Conservation (phyloP, 495 filamentous ascomycete genomes). For the Diplogelasinospora grovesii region DNA sequence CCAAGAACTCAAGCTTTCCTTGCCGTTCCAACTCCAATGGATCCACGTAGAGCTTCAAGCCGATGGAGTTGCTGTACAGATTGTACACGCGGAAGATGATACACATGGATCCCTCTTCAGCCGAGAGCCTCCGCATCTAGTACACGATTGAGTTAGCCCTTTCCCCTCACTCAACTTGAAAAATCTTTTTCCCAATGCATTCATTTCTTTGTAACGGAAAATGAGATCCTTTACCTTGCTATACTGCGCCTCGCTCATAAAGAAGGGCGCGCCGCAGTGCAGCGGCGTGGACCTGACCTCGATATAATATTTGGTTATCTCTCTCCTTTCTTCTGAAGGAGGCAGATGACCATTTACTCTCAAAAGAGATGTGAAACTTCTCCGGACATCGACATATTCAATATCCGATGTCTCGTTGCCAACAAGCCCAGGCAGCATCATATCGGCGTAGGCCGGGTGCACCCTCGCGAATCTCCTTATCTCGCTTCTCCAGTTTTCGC, state of each 20-base stretch:
- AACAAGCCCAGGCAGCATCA: slow-evolving; percentile 26
- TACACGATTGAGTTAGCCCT: not conserved
- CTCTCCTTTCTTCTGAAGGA: not conserved
- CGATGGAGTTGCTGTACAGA: slow-evolving; percentile 22
- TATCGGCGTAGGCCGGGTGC: slow-evolving; percentile 29
- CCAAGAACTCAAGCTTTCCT: slow-evolving; percentile 6
- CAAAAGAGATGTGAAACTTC: slow-evolving; percentile 26
- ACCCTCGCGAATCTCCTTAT: slow-evolving; percentile 25
- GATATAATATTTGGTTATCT: slow-evolving; percentile 30
- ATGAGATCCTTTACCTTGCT: slow-evolving; percentile 21
- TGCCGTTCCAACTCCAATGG: slow-evolving; percentile 13
- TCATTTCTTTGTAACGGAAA: not conserved
- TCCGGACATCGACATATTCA: slow-evolving; percentile 26
- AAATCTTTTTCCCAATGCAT: too few relatives aligned
- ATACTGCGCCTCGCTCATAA: slow-evolving; percentile 34
- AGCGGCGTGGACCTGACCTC: slow-evolving; percentile 40
- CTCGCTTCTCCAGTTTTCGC: slow-evolving; percentile 36
- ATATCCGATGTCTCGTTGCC: slow-evolving; percentile 36
- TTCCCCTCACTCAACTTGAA: not conserved
- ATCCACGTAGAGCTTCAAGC: slow-evolving; percentile 34
- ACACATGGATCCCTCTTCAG: slow-evolving; percentile 21
- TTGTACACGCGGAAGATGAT: slow-evolving; percentile 39
- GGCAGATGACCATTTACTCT: slow-evolving; percentile 26
- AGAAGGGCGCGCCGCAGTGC: slow-evolving; percentile 28
- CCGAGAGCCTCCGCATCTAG: slow-evolving; percentile 14